Evolutionary conservation across 805 yeast genomes (phyloP), one percentile per base, ranked within the genome.

Genomic region (Ogataea nitratoaversa): DNA sequence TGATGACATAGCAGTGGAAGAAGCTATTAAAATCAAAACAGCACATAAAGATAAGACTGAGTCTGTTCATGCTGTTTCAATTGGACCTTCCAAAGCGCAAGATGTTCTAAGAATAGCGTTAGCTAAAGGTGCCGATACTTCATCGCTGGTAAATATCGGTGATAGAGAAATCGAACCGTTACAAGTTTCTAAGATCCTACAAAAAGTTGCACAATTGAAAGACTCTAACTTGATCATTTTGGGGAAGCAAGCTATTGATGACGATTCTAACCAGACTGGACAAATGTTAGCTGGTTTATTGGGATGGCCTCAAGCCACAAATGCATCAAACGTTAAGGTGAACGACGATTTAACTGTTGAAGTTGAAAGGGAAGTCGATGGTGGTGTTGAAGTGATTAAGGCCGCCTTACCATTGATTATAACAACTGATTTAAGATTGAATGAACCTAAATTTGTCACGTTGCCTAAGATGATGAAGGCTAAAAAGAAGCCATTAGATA

Each of bases 391-490:
- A 61, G 79, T 86, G 12, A 70, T 93, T 42, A 71, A 74, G 37
- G 86, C 95, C 24, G 68, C 76, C 44, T 72, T 90, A 43, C 99
- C 99, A 31, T 57, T 89, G 69, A 76, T 93, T 39, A 77, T 93
- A 53, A 90, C 97, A 20, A 84, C 98, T 2, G 99, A 93, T 63
- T 72, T 93, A 53, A 82, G 99, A 64, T 76, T 93, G 57, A 93
- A 93, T 63, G 93, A 79, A 59, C 99, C 99, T 32, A 81, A 97
- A 54, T 93, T 88, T 57, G 96, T 95, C n/a, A 79, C 95, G 12
- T 73, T 93, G 59, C 97, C 96, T 45, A 93, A 91, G 63, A 78
- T 90, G 70, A 93, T 93, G 98, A 93, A 93, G 72, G 98, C 98
- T 41, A 93, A 93, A 72, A 90, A 90, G 78, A 90, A 88, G 72